Evolutionary conservation across 176 grass and related monocot species (phyloP).

Genomic region (Zea mays): Zm-B73-REFERENCE-NAM-5.0 NC_050100.1:35964001-35964500

Average conservation of each 20-base stretch:
- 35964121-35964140: slow-evolving; percentile 22
- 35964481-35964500: too few species aligned
- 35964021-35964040: background rate
- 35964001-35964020: background rate
- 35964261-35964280: background rate
- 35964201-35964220: background rate
- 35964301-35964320: background rate
- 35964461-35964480: too few species aligned
- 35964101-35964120: background rate
- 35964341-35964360: background rate
- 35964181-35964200: background rate
- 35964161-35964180: background rate
- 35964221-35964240: background rate
- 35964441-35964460: too few species aligned
- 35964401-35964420: background rate
- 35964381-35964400: background rate
- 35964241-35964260: background rate
- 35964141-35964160: slow-evolving; percentile 34
- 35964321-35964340: background rate
- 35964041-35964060: slow-evolving; percentile 15
- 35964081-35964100: background rate
- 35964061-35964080: slow-evolving; percentile 25
- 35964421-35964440: background rate
- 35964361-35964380: background rate
- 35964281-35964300: background rate